phyloP scores from a whole-genome alignment of 2,329 filamentous ascomycete genomes.

The Calonectria fujianensis region DNA sequence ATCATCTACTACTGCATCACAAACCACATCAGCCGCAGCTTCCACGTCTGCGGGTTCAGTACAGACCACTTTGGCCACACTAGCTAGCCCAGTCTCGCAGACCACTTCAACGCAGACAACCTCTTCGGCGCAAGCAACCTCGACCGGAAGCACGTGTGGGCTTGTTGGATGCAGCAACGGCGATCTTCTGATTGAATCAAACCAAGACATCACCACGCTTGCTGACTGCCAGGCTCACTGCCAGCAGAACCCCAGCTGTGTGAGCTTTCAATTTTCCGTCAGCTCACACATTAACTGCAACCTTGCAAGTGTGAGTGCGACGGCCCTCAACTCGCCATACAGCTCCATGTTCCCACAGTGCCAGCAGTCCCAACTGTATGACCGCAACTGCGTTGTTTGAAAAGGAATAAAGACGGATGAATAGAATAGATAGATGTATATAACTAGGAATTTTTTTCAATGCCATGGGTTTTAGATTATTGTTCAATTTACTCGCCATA shows the following conservation, averaged over 20 bases:
- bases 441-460: conserved; percentile 17
- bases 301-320: conserved; percentile 6
- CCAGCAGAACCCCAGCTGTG: not conserved
- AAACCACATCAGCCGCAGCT: not conserved
- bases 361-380: conserved; percentile 12
- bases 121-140: not conserved
- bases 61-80: conserved; percentile 1
- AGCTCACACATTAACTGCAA: not conserved
- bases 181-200: not conserved
- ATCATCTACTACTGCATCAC: too few relatives aligned
- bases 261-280: conserved; percentile 11
- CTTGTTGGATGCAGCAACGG: conserved; percentile 14
- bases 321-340: conserved; percentile 1
- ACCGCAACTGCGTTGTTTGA: conserved; percentile 15
- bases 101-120: not conserved
- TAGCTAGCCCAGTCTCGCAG: not conserved
- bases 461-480: not conserved
- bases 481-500: not conserved
- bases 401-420: not conserved
- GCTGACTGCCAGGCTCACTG: conserved; percentile 8
- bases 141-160: not conserved
- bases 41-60: not conserved
- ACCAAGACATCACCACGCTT: not conserved
- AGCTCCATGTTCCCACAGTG: conserved; percentile 16
- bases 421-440: conserved; percentile 4